Base-by-base conservation (phyloP, 768 basidiomycete genomes). In the Boletus speciosus region DNA sequence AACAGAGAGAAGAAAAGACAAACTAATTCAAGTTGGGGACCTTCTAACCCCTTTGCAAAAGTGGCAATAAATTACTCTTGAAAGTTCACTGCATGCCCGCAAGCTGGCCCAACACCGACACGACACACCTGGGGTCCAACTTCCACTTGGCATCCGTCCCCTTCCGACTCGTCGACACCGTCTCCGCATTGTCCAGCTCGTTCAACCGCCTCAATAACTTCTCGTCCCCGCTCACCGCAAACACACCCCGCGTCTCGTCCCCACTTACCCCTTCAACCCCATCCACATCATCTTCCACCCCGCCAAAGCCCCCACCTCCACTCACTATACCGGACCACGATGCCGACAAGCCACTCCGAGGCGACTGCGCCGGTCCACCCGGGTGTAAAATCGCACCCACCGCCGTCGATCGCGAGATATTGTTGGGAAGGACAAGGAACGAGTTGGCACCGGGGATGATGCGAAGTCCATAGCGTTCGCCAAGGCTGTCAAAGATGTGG, bases 401-500 rank as follows among this genome's bases (percentile, higher is more conserved):
- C 0, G 90, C 90, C 0, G 86, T 87, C n/a, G 86, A 86, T 21
- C 90, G 83, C 10, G 88, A 91, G 58, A 90, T 82, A 59, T 89
- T 87, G 73, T 85, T 89, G 3, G 90, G 90, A 5, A 93, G 75
- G 29, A 93, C 84, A 49, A 93, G 82, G 81, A 93, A 93, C 47
- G 81, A 81, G 68, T 85, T 90, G 51, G 80, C 74, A 2, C 88
- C 89, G 0, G 90, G 90, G 47, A 93, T 88, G 64, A 92, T 92
- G 23, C 90, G 84, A 9, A 93, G 73, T 1, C 88, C 86, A 64
- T 88, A 92, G 0, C 87, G 83, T 66, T 92, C 90, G 39, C 90
- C 90, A 34, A 91, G 82, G 60, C 86, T 88, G 67, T 92, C 91
- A 64, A 90, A 93, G 58, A 93, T 90, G 62, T 93, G 92, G 70